Evolutionary conservation across 2,329 filamentous ascomycete species (phyloP), one percentile per base, ranked within the genome.

Genomic region (Cyphellophora europaea): DNA sequence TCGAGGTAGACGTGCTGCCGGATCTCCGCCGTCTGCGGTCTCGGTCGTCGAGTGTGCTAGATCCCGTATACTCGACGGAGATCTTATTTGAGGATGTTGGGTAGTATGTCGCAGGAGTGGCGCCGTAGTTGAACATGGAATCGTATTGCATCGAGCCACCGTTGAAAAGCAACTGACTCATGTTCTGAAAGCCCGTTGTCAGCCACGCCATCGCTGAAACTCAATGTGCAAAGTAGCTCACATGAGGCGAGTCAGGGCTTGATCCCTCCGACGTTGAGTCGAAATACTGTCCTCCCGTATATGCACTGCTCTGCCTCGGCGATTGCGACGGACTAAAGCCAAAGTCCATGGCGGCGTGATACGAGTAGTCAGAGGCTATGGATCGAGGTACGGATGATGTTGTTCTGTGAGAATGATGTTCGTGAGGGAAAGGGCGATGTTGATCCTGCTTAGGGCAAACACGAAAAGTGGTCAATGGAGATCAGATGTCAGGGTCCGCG

Each of bases 241-340:
- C 49, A 36, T 40, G 36, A 19, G 48, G 49, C 14, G 45, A 48
- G 28, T 37, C 40, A 19, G 48, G 47, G 35, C 41, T 49, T 11
- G 48, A 51, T 17, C 46, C 35, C 19, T 52, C 47, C 19, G 47
- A 49, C 16, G 45, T 48, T 34, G 39, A 45, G 27, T 49, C 49
- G 30, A 49, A 49, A 30, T 45, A 45, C 30, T 40, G 38, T 19
- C 43, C 42, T 12, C n/a, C 11, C 11, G 28, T 11, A 16, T 13
- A 30, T 12, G 14, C 16, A 12, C 11, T 12, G 16, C 14, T 30
- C 11, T 13, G 28, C 3, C 12, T 5, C 3, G 16, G 28, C 11
- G 28, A 13, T 11, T 12, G 28, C 14, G 28, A 30, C n/a, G 12
- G 12, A 30, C 12, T 16, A 30, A 30, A 30, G 11, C n/a, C 3